phyloP scores from a whole-genome alignment of 2,329 filamentous ascomycete genomes.

The Colletotrichum limetticola region DNA sequence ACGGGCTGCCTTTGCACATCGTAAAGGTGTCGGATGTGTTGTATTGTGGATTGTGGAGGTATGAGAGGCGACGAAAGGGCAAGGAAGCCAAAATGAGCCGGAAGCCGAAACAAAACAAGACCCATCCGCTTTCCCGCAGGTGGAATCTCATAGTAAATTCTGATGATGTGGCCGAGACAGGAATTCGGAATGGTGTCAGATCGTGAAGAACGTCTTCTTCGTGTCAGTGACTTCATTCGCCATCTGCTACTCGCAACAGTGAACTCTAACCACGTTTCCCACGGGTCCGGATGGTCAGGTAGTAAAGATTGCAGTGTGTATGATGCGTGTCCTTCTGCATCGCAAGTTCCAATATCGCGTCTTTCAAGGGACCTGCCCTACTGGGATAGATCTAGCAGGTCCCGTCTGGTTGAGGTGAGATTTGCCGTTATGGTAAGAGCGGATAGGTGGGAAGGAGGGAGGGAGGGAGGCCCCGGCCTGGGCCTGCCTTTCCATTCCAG shows the following conservation, averaged over 20 bases:
- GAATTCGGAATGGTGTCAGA: conserved; percentile 13
- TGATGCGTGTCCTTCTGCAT: neutral
- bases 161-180: neutral
- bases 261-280: conserved; percentile 5
- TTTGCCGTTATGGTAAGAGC: neutral
- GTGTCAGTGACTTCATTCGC: conserved; percentile 10
- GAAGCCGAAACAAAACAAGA: neutral
- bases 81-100: neutral
- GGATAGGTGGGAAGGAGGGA: neutral
- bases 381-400: neutral
- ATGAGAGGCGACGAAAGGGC: neutral
- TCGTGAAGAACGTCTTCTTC: neutral
- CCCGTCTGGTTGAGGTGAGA: neutral
- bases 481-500: neutral
- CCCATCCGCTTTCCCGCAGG: neutral
- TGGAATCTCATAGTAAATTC: neutral
- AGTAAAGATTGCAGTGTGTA: neutral
- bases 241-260: conserved; percentile 12
- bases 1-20: neutral
- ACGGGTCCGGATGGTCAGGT: neutral
- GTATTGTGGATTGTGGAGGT: neutral
- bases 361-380: conserved; percentile 1
- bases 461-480: neutral
- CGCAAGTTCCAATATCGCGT: neutral
- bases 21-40: too few species aligned